phyloP scores from a whole-genome alignment of 2,329 filamentous ascomycete genomes.

The Diplodia mutila region DNA sequence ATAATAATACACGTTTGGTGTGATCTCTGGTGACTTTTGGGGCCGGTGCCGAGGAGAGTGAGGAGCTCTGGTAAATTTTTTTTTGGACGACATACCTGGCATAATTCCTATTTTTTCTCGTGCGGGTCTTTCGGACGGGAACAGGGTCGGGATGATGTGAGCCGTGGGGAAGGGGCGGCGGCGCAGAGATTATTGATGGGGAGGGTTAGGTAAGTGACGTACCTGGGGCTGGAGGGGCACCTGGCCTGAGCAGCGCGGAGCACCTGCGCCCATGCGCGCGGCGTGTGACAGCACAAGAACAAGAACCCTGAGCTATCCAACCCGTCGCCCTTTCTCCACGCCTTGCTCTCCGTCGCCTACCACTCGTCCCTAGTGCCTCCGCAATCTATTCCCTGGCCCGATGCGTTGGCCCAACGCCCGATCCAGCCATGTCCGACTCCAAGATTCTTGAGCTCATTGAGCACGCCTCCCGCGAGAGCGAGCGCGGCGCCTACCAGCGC shows the following conservation, averaged over 20 bases:
- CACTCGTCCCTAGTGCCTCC: background rate
- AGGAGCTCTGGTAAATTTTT: background rate
- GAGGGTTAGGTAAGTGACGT: background rate
- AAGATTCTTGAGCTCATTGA: constrained; percentile 23
- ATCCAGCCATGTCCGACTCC: constrained; percentile 23
- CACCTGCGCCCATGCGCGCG: constrained; percentile 8
- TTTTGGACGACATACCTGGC: background rate
- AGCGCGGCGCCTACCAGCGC: constrained; percentile 39
- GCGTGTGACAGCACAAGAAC: constrained; percentile 15
- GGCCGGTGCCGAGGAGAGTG: background rate
- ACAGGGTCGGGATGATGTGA: background rate
- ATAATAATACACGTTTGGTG: background rate
- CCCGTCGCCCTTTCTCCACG: background rate
- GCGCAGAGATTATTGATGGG: background rate
- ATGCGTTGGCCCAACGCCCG: background rate
- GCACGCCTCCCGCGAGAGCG: constrained; percentile 28
- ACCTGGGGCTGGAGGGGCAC: background rate
- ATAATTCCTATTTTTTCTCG: background rate
- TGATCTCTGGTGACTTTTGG: constrained; percentile 9
- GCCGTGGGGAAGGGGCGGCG: background rate
- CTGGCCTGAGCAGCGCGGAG: background rate
- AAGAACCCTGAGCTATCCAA: background rate
- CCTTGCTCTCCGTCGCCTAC: background rate
- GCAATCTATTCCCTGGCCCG: background rate
- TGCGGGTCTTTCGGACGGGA: background rate